Base-by-base conservation (phyloP, 78 protist genomes). In the Monosiga brevicollis region DNA sequence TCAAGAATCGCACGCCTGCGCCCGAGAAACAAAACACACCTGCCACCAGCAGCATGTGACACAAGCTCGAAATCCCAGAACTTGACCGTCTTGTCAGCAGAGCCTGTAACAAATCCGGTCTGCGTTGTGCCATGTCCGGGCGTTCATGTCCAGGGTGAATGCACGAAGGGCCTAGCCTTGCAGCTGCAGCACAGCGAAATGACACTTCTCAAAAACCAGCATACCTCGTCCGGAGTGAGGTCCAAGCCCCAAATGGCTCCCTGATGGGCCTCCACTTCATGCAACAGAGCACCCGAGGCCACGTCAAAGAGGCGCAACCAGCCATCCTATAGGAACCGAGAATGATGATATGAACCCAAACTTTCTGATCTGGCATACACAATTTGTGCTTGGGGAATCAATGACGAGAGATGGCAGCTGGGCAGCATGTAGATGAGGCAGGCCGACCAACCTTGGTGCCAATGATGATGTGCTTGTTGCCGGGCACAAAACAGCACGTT, bases 381-480 rank as follows among this genome's bases (percentile, higher is more conserved):
- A 11, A 23, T 55, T 11, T 55, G 71, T 55, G 71, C 71, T 23
- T 55, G n/a, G 71, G 71, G 71, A 2, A 70, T 40, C 20, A 35
- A 0, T 42, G 90, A 87, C 25, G 85, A 34, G 41, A 92, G 42
- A 54, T 70, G n/a, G n/a, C 90, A 1, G 93, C 90, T 0, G 90
- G 23, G 23, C 91, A 78, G 78, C 97, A 23, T 34, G 91, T 95
- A 74, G 82, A 89, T n/a, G 96, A 38, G 40, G 86, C 90, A 15
- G 97, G 54, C 2, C 73, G 54, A n/a, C 99, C 99, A 6, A 39
- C 41, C 86, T 94, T 95, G 73, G 97, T 96, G 39, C 99, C 99
- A 24, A 91, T 80, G 3, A 93, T 49, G 32, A 86, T 85, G 72
- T 95, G 92, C 39, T 92, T 73, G 81, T 93, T 83, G 22, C 96